Conservation (phyloP, 2,329 filamentous ascomycete genomes). For the Gaeumannomyces tritici region DNA sequence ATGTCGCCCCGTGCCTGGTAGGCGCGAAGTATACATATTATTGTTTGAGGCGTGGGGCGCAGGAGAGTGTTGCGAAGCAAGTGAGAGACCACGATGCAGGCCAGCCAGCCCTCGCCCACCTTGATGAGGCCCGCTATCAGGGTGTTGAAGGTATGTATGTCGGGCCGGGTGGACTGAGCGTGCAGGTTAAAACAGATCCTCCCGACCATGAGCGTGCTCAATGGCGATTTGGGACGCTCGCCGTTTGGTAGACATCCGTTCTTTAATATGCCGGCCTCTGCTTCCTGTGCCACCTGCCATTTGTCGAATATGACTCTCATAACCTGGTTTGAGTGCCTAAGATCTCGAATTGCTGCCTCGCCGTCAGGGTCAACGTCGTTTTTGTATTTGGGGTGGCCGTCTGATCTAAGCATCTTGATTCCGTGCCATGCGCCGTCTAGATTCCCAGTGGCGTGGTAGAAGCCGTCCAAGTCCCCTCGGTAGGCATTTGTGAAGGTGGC, state of each 20-base stretch:
- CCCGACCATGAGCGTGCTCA: slow-evolving; percentile 6
- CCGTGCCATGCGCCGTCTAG: slow-evolving; percentile 20
- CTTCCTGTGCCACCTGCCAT: not conserved
- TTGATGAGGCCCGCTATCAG: slow-evolving; percentile 58
- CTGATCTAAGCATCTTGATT: slow-evolving; percentile 21
- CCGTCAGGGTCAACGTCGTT: slow-evolving; percentile 9
- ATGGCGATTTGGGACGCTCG: not conserved
- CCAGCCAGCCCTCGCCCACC: slow-evolving; percentile 36
- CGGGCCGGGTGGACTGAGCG: slow-evolving; percentile 49
- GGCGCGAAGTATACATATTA: slow-evolving; percentile 39
- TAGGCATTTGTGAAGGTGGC: slow-evolving; percentile 16
- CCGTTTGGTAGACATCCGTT: not conserved
- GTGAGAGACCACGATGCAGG: slow-evolving; percentile 41
- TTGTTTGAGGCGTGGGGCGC: slow-evolving; percentile 37
- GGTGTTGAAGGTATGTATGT: slow-evolving; percentile 60
- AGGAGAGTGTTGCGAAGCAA: slow-evolving; percentile 34
- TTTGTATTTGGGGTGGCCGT: slow-evolving; percentile 22
- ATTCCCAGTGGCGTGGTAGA: slow-evolving; percentile 11
- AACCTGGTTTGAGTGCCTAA: not conserved
- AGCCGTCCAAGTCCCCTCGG: slow-evolving; percentile 10
- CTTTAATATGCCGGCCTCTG: not conserved
- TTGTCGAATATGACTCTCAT: not conserved
- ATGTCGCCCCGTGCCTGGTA: slow-evolving; percentile 31
- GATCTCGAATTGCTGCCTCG: not conserved
- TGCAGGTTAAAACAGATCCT: slow-evolving; percentile 59